Base-by-base conservation (phyloP, 164 flowering plant species). In the Annona squamosa region DNA sequence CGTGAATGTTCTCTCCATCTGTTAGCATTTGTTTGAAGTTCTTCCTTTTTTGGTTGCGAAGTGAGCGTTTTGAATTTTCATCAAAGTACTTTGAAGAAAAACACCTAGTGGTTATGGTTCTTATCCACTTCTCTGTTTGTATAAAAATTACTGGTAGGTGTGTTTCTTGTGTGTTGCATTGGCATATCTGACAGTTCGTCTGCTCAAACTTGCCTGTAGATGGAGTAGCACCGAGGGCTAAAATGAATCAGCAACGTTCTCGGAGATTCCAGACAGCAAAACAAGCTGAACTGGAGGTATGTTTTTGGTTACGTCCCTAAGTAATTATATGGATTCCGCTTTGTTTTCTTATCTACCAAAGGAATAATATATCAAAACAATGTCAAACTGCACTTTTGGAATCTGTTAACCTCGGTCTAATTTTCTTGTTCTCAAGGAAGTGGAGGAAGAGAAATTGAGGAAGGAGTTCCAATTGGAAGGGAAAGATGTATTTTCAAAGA, bases 211-310 rank as follows among this genome's bases (percentile, higher is more conserved):
- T 19, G 1, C 57, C 19, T 76, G 61, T 44, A 87, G 89, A 87
- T 78, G 92, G 92, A 5, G 92, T 87, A 0, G 87, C 92, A 7
- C 90, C 92, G 17, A 72, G 88, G 26, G 87, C 89, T 0, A 87
- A 88, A 72, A 83, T 88, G 87, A 87, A 88, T 76, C 89, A 88
- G 12, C 90, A 87, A 62, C 67, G 90, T 4, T 47, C 80, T 0
- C 77, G 90, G 57, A 82, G 90, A 1, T 88, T 87, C 65, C 63
- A 77, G 17, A 47, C 82, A 1, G 81, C 90, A 0, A 88, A 88
- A 76, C 82, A 83, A 48, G 73, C 68, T 45, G 82, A 79, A 72
- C 46, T 71, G 1, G 74, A 75, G 19, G 91, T 88, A 48, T 3
- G 81, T 73, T 48, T 67, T 44, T 43, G 3, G 10, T 26, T 16